Base-by-base conservation (phyloP, 2,329 filamentous ascomycete genomes). In the Penicillium sp. region DNA sequence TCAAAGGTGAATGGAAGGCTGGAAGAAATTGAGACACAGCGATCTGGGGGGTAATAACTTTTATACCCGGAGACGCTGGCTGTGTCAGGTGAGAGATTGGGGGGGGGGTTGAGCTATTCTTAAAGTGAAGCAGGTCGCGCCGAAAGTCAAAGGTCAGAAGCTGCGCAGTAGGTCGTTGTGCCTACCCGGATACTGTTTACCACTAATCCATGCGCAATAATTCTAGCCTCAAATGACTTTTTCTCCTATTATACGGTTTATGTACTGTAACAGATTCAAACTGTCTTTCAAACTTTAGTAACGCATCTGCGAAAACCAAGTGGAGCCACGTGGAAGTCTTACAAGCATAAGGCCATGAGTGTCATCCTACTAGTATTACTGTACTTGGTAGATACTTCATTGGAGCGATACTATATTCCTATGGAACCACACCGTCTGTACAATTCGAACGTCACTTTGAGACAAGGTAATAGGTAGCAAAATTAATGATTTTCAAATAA, bases 121-220 rank as follows among this genome's bases (percentile, higher is more conserved):
- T 33, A 10, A 45, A 33, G n/a, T 45, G 39, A 45, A 31, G 31
- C 39, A 39, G 46, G 54, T 59, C 56, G 54, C 48, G 39, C 51
- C 54, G 60, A 60, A 55, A 62, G 48, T 62, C 39, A 47, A 39
- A 52, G 53, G 45, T 49, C 37, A 39, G 45, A 58, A 24, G 29
- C 41, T 62, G 61, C 61, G 47, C 55, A 41, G 31, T 29, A 24
- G 57, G 61, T 62, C 26, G 27, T 10, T 58, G 9, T 47, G 43
- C n/a, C 22, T 26, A 37, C n/a, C 59, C 59, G 48, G 5, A 48
- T 9, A 16, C 27, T 47, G 41, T 47, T 46, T 53, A 45, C 27
- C 16, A n/a, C n/a, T 24, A 29, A 10, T 11, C 10, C 16, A 33
- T 29, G 13, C 24, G 16, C 16, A 29, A 33, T 27, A 35, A 3